Evolutionary conservation across 2,329 filamentous ascomycete species (phyloP).

Genomic region (Thelonectria rubi): DNA sequence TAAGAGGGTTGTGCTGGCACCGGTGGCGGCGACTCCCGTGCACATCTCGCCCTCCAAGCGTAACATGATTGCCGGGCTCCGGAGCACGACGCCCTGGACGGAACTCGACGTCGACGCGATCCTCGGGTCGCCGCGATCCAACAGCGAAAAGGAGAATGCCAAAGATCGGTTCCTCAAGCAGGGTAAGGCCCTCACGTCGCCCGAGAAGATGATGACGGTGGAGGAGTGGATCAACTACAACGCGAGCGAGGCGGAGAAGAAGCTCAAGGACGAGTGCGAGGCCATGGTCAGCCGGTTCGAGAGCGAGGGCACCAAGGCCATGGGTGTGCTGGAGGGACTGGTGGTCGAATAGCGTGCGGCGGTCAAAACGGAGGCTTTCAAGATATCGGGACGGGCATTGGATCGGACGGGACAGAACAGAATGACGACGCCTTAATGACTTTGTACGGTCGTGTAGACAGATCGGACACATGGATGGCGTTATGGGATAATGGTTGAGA

Average conservation of each 20-base stretch:
- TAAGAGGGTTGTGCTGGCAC: constrained; percentile 59
- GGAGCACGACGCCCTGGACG: constrained; percentile 73
- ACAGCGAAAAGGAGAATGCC: constrained; percentile 62
- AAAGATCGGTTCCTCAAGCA: constrained; percentile 60
- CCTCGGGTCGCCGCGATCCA: constrained; percentile 59
- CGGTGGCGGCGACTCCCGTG: constrained; percentile 57
- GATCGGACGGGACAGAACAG: constrained; percentile 4
- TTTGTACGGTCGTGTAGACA: constrained; percentile 5
- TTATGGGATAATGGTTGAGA: constrained; percentile 21
- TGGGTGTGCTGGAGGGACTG: constrained; percentile 79
- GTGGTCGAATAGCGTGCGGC: constrained; percentile 56
- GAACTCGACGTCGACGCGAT: constrained; percentile 79
- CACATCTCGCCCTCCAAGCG: constrained; percentile 70
- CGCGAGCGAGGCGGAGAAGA: constrained; percentile 81
- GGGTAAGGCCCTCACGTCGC: constrained; percentile 71
- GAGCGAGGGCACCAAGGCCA: constrained; percentile 79
- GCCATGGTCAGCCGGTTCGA: constrained; percentile 84
- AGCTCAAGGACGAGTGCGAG: constrained; percentile 83
- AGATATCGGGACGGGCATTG: constrained; percentile 7
- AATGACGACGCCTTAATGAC: constrained; percentile 20
- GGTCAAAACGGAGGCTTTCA: constrained; percentile 1
- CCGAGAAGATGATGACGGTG: constrained; percentile 90
- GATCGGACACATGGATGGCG: constrained; percentile 16
- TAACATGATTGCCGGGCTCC: constrained; percentile 63
- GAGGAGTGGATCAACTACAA: constrained; percentile 92